These are phyloP conservation scores for Daldinia caldariorum DNA, from an alignment of 495 filamentous ascomycete genomes.

Conservation along the genomic window DNA sequence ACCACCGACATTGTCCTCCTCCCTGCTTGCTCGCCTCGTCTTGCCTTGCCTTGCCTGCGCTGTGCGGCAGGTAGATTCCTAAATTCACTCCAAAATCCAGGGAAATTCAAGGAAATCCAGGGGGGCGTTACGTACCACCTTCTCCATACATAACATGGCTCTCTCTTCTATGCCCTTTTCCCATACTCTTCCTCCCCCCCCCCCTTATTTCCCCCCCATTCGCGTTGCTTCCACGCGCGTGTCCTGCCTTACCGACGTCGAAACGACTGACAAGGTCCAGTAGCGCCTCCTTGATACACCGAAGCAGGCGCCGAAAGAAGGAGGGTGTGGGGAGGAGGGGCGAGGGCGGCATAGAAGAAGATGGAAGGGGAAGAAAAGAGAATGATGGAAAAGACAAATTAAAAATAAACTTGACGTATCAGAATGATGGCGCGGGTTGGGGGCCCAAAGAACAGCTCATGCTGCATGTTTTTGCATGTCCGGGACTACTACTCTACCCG, in stretches of 20 bases:
- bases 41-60: conserved; percentile 19
- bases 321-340: conserved; percentile 1
- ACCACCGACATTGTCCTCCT: conserved; percentile 12
- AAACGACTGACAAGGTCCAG: conserved; percentile 31
- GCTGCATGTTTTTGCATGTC: conserved; percentile 31
- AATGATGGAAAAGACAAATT: neutral
- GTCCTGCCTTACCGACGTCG: conserved; percentile 31
- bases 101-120: neutral
- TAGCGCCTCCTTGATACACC: conserved; percentile 35
- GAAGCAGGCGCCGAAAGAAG: conserved; percentile 15
- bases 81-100: conserved; percentile 18
- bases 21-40: conserved; percentile 26
- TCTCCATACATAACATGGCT: conserved; percentile 8
- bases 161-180: neutral
- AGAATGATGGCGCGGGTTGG: conserved; percentile 34
- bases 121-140: conserved; percentile 27
- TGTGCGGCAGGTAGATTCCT: neutral
- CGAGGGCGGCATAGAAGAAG: neutral
- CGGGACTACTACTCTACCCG: conserved; percentile 37
- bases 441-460: conserved; percentile 40
- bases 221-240: conserved; percentile 12
- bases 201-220: conserved; percentile 18
- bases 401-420: conserved; percentile 35
- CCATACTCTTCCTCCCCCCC: conserved; percentile 3
- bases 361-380: neutral